Conservation (phyloP, 2,329 filamentous ascomycete species). For the Curvularia spicifera region DNA sequence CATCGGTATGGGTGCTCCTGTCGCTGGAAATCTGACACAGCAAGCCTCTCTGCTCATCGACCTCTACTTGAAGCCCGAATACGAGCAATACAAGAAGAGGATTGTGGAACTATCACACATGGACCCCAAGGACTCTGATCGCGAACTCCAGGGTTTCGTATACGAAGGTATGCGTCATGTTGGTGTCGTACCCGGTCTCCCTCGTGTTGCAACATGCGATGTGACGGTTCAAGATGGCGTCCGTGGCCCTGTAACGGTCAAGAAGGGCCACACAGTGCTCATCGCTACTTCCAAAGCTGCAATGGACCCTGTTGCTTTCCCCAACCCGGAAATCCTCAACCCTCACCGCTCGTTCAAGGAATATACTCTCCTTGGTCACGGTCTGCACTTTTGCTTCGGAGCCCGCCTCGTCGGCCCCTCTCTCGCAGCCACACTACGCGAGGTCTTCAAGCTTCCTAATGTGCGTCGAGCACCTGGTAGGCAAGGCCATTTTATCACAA, state of each 20-base stretch:
- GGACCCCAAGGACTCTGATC: conserved; percentile 61
- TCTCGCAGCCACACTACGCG: conserved; percentile 40
- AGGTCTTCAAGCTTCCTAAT: conserved; percentile 45
- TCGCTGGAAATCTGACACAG: conserved; percentile 60
- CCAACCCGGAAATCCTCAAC: conserved; percentile 40
- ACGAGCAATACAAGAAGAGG: conserved; percentile 59
- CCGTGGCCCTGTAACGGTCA: conserved; percentile 56
- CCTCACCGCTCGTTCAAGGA: conserved; percentile 48
- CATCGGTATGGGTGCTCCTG: conserved; percentile 58
- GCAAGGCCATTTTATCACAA: conserved; percentile 49
- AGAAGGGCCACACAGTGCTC: conserved; percentile 45
- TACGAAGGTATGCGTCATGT: conserved; percentile 63
- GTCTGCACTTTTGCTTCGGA: conserved; percentile 46
- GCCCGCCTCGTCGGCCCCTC: conserved; percentile 38
- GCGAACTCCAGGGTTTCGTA: conserved; percentile 60
- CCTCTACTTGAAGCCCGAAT: conserved; percentile 58
- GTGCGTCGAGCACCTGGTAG: conserved; percentile 40
- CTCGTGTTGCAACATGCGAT: conserved; percentile 55
- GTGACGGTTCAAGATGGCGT: conserved; percentile 59
- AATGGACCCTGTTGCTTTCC: conserved; percentile 44
- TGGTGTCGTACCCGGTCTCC: conserved; percentile 59
- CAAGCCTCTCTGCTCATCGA: conserved; percentile 62
- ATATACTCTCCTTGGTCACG: conserved; percentile 44
- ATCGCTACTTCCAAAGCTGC: conserved; percentile 52
- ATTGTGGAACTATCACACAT: conserved; percentile 59